phyloP scores from a whole-genome alignment of 441 rosid species.

The Bruguiera hainesii region DNA sequence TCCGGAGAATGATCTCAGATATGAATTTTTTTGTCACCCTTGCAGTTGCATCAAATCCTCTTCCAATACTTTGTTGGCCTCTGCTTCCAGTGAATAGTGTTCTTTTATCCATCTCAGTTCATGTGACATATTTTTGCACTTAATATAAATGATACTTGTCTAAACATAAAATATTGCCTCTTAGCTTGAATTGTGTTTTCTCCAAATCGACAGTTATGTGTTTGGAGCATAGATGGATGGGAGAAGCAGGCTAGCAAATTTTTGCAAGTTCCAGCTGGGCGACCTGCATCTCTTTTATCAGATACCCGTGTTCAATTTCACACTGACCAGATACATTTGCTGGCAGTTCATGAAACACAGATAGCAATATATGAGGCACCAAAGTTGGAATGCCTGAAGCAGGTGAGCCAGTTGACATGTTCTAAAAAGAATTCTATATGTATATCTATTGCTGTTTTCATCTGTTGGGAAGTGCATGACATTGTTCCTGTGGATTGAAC shows the following conservation, averaged over 20 bases:
- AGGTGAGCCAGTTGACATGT: constrained; percentile 32
- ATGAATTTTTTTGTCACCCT: neutral
- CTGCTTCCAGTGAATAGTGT: too few species aligned
- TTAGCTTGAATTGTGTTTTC: constrained; percentile 5
- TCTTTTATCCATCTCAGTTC: too few species aligned
- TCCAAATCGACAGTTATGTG: constrained; percentile 47
- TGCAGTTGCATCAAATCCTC: constrained; percentile 3
- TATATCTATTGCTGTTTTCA: neutral
- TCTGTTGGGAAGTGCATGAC: neutral
- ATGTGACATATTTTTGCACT: too few species aligned
- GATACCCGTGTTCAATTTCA: constrained; percentile 82
- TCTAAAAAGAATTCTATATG: neutral
- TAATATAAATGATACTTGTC: neutral
- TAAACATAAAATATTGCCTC: neutral
- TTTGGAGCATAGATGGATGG: constrained; percentile 90
- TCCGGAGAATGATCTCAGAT: constrained; percentile 8
- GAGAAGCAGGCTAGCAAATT: constrained; percentile 73
- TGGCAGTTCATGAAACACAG: constrained; percentile 73
- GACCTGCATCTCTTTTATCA: constrained; percentile 44
- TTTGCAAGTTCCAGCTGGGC: constrained; percentile 55
- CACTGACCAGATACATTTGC: constrained; percentile 55
- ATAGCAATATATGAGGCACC: constrained; percentile 70
- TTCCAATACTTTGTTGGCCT: neutral
- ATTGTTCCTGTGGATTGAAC: neutral
- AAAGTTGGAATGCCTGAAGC: constrained; percentile 64